These are phyloP conservation scores for Monilinia vaccinii-corymbosi DNA, from an alignment of 2,329 filamentous ascomycete genomes.

Conservation along the genomic window DNA sequence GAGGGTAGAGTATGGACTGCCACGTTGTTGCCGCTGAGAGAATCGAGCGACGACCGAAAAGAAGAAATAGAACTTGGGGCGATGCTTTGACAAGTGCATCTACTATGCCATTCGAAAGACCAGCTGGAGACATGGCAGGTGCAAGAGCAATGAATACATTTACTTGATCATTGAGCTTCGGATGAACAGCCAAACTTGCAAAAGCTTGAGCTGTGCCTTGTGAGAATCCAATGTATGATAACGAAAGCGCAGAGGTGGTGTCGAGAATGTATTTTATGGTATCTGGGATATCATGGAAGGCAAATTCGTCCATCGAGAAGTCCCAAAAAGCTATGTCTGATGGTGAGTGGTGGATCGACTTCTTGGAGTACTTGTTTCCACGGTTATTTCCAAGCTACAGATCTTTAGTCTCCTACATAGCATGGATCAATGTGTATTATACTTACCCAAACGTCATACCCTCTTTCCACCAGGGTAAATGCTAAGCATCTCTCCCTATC, in stretches of 20 bases:
- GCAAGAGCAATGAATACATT: constrained; percentile 95
- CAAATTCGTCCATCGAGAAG: constrained; percentile 97
- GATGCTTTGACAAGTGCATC: constrained; percentile 91
- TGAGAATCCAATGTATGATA: constrained; percentile 95
- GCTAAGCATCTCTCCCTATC: constrained; percentile 79
- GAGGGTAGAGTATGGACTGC: constrained; percentile 92
- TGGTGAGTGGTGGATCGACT: constrained; percentile 69
- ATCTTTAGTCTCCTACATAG: constrained; percentile 18
- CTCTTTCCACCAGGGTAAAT: constrained; percentile 79
- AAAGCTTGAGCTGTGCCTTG: constrained; percentile 97
- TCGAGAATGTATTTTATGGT: constrained; percentile 86
- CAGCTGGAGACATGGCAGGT: constrained; percentile 91
- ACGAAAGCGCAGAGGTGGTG: constrained; percentile 69
- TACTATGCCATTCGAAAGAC: constrained; percentile 80
- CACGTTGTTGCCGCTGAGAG: constrained; percentile 92
- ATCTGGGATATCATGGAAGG: constrained; percentile 94
- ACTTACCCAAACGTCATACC: constrained; percentile 89
- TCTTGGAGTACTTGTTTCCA: constrained; percentile 98
- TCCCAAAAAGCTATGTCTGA: constrained; percentile 80
- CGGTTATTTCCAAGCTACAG: constrained; percentile 83
- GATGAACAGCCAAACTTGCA: constrained; percentile 84
- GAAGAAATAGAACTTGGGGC: constrained; percentile 81
- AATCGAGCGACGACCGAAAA: constrained; percentile 87
- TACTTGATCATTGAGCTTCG: constrained; percentile 81
- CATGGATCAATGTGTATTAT: background rate